phyloP scores from a whole-genome alignment of 768 basidiomycete genomes.

The Termitomyces sp. region DNA sequence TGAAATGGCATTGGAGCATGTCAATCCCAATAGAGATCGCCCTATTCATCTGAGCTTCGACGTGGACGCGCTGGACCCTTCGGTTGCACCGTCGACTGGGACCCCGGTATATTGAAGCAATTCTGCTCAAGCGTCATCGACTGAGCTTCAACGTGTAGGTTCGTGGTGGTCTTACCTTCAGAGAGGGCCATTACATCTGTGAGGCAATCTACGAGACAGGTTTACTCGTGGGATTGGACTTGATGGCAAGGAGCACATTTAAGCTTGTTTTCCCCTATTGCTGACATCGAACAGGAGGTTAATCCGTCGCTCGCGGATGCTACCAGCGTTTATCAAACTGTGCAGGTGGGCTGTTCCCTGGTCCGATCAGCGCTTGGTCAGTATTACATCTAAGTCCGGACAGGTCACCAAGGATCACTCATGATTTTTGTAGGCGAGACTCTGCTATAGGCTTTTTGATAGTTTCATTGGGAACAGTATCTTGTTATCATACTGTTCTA shows the following conservation, averaged over 20 bases:
- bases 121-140: not conserved
- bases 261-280: not conserved
- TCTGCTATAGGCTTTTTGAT: conserved; percentile 24
- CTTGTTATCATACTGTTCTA: not conserved
- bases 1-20: conserved; percentile 93
- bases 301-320: conserved; percentile 88
- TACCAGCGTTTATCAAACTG: conserved; percentile 75
- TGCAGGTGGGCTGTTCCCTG: conserved; percentile 85
- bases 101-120: conserved; percentile 58
- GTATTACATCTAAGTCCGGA: conserved; percentile 14
- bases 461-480: not conserved
- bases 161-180: conserved; percentile 91
- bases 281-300: conserved; percentile 61
- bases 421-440: conserved; percentile 32
- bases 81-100: conserved; percentile 93
- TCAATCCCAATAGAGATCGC: conserved; percentile 75
- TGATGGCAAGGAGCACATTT: conserved; percentile 64
- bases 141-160: conserved; percentile 39
- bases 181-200: conserved; percentile 98
- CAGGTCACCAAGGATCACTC: not conserved
- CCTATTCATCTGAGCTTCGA: conserved; percentile 98
- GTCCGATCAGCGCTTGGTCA: conserved; percentile 77
- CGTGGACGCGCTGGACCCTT: conserved; percentile 91
- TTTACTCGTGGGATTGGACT: conserved; percentile 83
- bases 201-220: conserved; percentile 93